Evolutionary conservation across 2,329 filamentous ascomycete species (phyloP).

Genomic region (Onygenales sp.): DNA sequence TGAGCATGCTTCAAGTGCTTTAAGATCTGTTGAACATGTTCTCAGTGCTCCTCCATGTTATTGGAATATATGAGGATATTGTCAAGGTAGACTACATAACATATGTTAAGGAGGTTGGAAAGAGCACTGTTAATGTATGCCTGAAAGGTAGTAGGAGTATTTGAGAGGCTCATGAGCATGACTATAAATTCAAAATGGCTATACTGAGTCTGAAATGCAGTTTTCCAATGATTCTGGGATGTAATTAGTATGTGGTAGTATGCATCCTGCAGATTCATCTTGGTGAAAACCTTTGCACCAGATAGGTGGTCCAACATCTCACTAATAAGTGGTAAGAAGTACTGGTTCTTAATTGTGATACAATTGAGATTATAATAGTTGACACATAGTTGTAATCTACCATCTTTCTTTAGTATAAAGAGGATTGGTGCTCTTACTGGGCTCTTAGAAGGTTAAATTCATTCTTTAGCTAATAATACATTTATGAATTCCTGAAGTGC

Average conservation of each 20-base stretch:
- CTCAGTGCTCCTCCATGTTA: no score
- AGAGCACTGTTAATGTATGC: no score
- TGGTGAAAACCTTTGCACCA: slow-evolving; percentile 15
- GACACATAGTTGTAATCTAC: slow-evolving; percentile 15
- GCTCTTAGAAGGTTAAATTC: background rate
- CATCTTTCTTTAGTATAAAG: background rate
- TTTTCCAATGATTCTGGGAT: background rate
- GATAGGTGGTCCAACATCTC: slow-evolving; percentile 13
- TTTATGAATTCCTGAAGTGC: background rate
- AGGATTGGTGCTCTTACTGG: background rate
- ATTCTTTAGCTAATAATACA: background rate
- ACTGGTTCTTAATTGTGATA: slow-evolving; percentile 18
- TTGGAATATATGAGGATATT: no score
- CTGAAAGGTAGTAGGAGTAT: no score
- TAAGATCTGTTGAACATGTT: no score
- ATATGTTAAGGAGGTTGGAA: no score
- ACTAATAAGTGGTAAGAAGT: slow-evolving; percentile 16
- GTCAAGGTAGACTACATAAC: no score
- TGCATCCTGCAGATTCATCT: slow-evolving; percentile 14
- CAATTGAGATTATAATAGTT: slow-evolving; percentile 1
- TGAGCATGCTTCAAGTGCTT: no score
- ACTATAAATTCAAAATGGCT: background rate
- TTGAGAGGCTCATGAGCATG: no score
- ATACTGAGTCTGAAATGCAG: background rate
- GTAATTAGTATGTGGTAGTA: slow-evolving; percentile 17